These are phyloP conservation scores for Wickerhamiella hasegawae DNA, from an alignment of 805 yeast species.

Conservation along the genomic window DNA sequence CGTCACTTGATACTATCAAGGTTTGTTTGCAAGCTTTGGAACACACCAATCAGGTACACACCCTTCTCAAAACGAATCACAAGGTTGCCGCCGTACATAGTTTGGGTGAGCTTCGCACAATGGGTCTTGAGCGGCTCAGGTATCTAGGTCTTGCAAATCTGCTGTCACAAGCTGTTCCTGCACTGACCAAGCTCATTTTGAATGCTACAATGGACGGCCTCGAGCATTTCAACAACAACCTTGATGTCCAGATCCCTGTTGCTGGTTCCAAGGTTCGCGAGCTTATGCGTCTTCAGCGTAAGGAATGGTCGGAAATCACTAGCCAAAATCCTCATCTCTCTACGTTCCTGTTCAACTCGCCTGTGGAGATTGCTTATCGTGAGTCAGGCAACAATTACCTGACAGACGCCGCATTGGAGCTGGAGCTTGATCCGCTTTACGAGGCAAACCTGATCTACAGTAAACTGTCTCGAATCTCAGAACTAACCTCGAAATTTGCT, in stretches of 20 bases:
- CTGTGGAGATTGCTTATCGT: constrained; percentile 68
- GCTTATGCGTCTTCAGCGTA: constrained; percentile 38
- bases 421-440: constrained; percentile 57
- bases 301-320: constrained; percentile 40
- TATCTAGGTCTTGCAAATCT: constrained; percentile 60
- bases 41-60: constrained; percentile 71
- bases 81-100: constrained; percentile 78
- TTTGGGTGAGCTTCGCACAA: constrained; percentile 53
- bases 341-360: constrained; percentile 62
- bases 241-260: constrained; percentile 24
- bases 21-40: constrained; percentile 71
- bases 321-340: constrained; percentile 29
- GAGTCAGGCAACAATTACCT: constrained; percentile 33
- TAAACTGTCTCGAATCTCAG: constrained; percentile 39
- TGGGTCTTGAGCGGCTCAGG: constrained; percentile 48
- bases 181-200: constrained; percentile 52
- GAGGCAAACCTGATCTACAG: constrained; percentile 74
- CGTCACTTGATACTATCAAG: constrained; percentile 51
- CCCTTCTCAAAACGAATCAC: constrained; percentile 53
- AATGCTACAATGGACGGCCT: constrained; percentile 50
- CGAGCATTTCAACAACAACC: constrained; percentile 36
- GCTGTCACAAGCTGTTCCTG: constrained; percentile 63
- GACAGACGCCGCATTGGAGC: constrained; percentile 28
- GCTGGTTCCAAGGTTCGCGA: constrained; percentile 39
- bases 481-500: too few relatives aligned